Base-by-base conservation (phyloP, 495 filamentous ascomycete genomes). In the Bryoglossum gracile region DNA sequence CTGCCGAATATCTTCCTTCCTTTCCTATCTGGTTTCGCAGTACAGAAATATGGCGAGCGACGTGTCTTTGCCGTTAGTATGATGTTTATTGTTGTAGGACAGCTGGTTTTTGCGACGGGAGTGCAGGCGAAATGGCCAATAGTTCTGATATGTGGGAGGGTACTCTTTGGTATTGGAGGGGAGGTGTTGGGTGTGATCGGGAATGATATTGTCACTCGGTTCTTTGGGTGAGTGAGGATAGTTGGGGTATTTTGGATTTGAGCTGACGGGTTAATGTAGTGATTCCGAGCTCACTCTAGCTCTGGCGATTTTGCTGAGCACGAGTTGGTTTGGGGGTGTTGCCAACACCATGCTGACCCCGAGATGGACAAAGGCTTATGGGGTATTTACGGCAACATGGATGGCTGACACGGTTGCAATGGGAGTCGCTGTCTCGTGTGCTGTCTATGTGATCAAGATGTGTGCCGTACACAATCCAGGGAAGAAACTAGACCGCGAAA, bases 181-280 rank as follows among this genome's bases (percentile, higher is more conserved):
- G 43, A 46, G 21, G 16, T 46, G n/a, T 16, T 25, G 14, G 43
- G 43, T 23, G 43, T 46, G 17, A 19, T 36, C 4, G 43, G 22
- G 10, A 46, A 11, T 23, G 14, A 16, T 19, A 22, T 35, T 19
- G 43, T 46, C n/a, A 46, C 26, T 1, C n/a, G 28, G 13, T 46
- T 26, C 28, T 46, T 46, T 24, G 16, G 23, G 43, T 46, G 18
- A 46, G 43, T 46, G n/a, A n/a, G n/a, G n/a, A n/a, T n/a, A n/a
- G n/a, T 9, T 46, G n/a, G 8, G n/a, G 1, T 22, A 11, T n/a
- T 43, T 26, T 10, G 14, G 25, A 4, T 35, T 16, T n/a, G 17
- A 36, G 14, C 11, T 22, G 6, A 18, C n/a, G 17, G 19, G 17
- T 36, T 19, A 4, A n/a, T 17, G 36, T 22, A 46, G 43, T 2